phyloP scores from a whole-genome alignment of 2,329 filamentous ascomycete genomes.

The Microthyrium microscopicum region DNA sequence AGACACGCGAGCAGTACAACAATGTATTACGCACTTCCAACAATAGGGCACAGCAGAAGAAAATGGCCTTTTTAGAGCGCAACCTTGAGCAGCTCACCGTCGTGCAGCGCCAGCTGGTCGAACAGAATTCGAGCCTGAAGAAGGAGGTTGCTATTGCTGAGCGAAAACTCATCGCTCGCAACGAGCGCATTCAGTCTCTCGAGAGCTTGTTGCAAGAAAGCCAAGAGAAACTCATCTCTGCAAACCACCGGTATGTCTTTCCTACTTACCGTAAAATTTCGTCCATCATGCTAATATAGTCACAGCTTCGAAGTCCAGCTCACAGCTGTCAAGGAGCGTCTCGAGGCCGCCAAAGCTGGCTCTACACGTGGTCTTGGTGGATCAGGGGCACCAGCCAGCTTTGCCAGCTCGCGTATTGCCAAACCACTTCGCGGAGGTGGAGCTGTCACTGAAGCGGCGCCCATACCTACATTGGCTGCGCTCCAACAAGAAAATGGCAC shows the following conservation, averaged over 20 bases:
- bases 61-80: slow-evolving; percentile 97
- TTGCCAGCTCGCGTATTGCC: slow-evolving; percentile 41
- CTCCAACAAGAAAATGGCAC: slow-evolving; percentile 33
- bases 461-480: slow-evolving; percentile 25
- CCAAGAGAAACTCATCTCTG: slow-evolving; percentile 93
- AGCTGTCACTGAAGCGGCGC: slow-evolving; percentile 20
- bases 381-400: slow-evolving; percentile 44
- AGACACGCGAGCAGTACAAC: slow-evolving; percentile 97
- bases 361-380: slow-evolving; percentile 64
- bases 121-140: slow-evolving; percentile 94
- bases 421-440: slow-evolving; percentile 46
- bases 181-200: slow-evolving; percentile 89
- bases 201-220: slow-evolving; percentile 88
- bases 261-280: no score
- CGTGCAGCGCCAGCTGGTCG: slow-evolving; percentile 91
- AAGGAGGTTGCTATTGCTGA: slow-evolving; percentile 99
- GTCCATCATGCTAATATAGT: not conserved
- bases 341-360: slow-evolving; percentile 85
- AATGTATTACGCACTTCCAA: slow-evolving; percentile 93
- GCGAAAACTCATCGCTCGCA: slow-evolving; percentile 87
- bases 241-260: slow-evolving; percentile 76
- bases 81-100: slow-evolving; percentile 96
- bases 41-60: slow-evolving; percentile 98
- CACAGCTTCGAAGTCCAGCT: slow-evolving; percentile 90
- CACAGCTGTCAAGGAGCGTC: slow-evolving; percentile 89